A percentile compares a stretch with the other conserved stretches of the same genome.
phyloP scores from a whole-genome alignment of 2,329 filamentous ascomycete species.

The Paracoccidioides lutzii region DNA sequence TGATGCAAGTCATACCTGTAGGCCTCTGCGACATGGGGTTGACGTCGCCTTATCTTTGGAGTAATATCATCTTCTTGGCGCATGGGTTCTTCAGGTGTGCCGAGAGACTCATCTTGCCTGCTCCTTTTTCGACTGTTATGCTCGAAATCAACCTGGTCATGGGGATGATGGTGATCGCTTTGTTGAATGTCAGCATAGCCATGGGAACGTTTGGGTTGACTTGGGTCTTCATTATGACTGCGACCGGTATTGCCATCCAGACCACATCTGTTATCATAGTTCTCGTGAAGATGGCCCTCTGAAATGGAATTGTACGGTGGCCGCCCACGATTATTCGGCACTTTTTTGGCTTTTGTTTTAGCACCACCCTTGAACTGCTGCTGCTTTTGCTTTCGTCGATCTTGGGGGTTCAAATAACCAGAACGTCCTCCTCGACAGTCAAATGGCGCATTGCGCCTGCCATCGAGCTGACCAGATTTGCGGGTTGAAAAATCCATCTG shows the following conservation, averaged over 20 bases:
- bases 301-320: background rate
- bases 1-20: slow-evolving; percentile 22
- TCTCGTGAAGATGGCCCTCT: background rate
- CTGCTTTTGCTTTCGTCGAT: background rate
- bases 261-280: background rate
- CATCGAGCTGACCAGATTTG: background rate
- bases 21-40: slow-evolving; percentile 29
- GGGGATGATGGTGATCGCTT: background rate
- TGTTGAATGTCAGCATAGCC: background rate
- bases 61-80: slow-evolving; percentile 22
- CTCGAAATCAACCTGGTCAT: slow-evolving; percentile 3
- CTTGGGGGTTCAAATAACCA: background rate
- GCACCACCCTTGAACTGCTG: background rate
- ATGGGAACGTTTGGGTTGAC: background rate
- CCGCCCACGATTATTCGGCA: background rate
- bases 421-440: slow-evolving; percentile 3
- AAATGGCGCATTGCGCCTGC: background rate
- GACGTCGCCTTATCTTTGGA: slow-evolving; percentile 23
- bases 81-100: slow-evolving; percentile 15
- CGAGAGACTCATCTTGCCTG: slow-evolving; percentile 10
- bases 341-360: background rate
- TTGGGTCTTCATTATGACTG: background rate
- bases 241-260: background rate
- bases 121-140: slow-evolving; percentile 8
- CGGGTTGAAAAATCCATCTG: background rate